Conservation (phyloP, 345 rosid genomes). For the rapeseed (Brassica napus) region Da-Ae NC_063435.1:5037501-5038000, state of each 20-base stretch:
- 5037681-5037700: conserved; percentile 8
- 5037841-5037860: background rate
- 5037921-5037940: background rate
- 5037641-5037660: conserved; percentile 9
- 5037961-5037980: background rate
- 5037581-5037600: conserved; percentile 1
- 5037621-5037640: conserved; percentile 38
- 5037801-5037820: background rate
- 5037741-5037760: background rate
- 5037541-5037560: conserved; percentile 17
- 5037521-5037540: conserved; percentile 10
- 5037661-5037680: conserved; percentile 20
- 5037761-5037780: background rate
- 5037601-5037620: conserved; percentile 35
- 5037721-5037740: background rate
- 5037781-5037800: background rate
- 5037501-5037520: conserved; percentile 28
- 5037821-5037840: background rate
- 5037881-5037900: background rate
- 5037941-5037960: background rate
- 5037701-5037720: background rate
- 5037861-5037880: background rate
- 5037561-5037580: background rate
- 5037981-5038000: too few relatives aligned
- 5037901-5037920: background rate